Evolutionary conservation across 139 green algal species (phyloP).

Genomic region (Chlamydomonas urium): DNA sequence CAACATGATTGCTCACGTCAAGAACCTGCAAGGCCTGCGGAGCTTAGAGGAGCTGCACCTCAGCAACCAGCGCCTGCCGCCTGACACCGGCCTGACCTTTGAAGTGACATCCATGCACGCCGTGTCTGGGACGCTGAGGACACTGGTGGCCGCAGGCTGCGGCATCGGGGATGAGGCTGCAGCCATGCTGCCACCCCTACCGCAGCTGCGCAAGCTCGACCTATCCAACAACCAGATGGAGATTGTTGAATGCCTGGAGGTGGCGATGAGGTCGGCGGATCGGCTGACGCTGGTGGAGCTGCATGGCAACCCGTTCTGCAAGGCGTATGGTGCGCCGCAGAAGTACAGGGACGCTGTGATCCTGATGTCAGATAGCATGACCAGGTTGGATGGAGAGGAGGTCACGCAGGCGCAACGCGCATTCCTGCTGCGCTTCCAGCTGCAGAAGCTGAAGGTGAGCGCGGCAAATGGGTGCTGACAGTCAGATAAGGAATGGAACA

Average conservation of each 20-base stretch:
- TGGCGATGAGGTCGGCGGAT: neutral
- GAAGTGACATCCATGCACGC: neutral
- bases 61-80: constrained; percentile 30
- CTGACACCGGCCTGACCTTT: constrained; percentile 14
- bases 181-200: neutral
- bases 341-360: constrained; percentile 47
- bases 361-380: constrained; percentile 28
- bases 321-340: neutral
- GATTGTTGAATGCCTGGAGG: constrained; percentile 9
- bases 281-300: neutral
- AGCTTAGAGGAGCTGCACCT: constrained; percentile 52
- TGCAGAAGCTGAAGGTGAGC: constrained; percentile 16
- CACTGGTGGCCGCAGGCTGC: neutral
- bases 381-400: constrained; percentile 30
- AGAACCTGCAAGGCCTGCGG: neutral
- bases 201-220: constrained; percentile 16
- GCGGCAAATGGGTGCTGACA: too few species aligned
- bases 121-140: neutral
- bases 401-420: constrained; percentile 27
- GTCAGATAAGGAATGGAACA: too few species aligned
- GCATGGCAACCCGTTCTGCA: constrained; percentile 13
- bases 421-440: constrained; percentile 35
- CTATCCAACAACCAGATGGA: constrained; percentile 6
- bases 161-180: neutral
- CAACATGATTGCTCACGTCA: constrained; percentile 1